Percentiles rank a stretch among this genome's conserved stretches.
phyloP scores from a whole-genome alignment of 129 eudicot species.

The Centrapalus pauciflorus region DNA sequence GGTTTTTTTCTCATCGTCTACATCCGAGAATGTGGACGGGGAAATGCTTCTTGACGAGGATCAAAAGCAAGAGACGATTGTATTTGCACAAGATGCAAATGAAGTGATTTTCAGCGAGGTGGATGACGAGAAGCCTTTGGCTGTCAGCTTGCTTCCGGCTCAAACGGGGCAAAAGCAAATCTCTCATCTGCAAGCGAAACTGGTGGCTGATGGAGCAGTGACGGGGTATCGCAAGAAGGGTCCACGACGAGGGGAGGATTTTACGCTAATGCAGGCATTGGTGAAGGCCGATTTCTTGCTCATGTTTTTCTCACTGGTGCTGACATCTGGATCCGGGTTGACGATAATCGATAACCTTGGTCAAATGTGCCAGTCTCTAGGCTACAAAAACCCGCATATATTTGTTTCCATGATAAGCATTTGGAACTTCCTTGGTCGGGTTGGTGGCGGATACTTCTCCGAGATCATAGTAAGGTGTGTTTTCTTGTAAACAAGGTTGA shows the following conservation, averaged over 20 bases:
- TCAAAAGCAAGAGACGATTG: conserved; percentile 19
- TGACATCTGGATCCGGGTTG: conserved; percentile 70
- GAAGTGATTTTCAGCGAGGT: conserved; percentile 42
- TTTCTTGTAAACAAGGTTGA: too few relatives aligned
- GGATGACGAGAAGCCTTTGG: conserved; percentile 41
- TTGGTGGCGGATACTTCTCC: conserved; percentile 74
- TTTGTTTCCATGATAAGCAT: conserved; percentile 75
- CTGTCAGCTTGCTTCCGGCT: conserved; percentile 33
- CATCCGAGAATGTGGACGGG: conserved; percentile 15
- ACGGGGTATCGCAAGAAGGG: conserved; percentile 47
- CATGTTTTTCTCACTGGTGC: conserved; percentile 51
- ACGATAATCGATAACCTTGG: conserved; percentile 69
- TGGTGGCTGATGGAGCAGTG: conserved; percentile 58
- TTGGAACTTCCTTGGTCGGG: conserved; percentile 75
- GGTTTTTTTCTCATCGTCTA: conserved; percentile 26
- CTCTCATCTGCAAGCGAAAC: conserved; percentile 52
- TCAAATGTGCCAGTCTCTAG: conserved; percentile 62
- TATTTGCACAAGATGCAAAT: conserved; percentile 18
- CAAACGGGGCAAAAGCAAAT: conserved; percentile 41
- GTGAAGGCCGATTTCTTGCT: conserved; percentile 70
- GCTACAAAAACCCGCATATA: conserved; percentile 46
- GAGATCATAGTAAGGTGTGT: conserved; percentile 52
- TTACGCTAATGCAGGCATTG: conserved; percentile 54
- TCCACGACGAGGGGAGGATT: conserved; percentile 65
- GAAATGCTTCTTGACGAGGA: conserved; percentile 41